These are phyloP conservation scores for Hyaloscypha finlandica DNA, from an alignment of 495 filamentous ascomycete genomes.

Conservation along the genomic window DNA sequence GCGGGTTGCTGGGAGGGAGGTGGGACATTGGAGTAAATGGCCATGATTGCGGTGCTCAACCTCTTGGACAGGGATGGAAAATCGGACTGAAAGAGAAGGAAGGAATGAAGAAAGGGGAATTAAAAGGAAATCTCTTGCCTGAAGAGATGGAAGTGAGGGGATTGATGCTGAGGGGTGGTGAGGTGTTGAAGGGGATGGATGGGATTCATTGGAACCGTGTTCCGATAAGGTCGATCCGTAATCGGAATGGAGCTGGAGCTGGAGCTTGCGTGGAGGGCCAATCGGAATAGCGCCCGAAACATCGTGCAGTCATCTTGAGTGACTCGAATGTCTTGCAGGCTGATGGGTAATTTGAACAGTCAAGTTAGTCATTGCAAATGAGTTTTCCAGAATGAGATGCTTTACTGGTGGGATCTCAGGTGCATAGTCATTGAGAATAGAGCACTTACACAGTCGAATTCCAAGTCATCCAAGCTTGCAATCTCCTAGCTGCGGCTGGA, in stretches of 20 bases:
- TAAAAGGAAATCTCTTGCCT: conserved; percentile 8
- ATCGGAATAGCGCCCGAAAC: conserved; percentile 6
- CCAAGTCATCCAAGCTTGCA: neutral
- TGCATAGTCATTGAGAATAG: too few relatives aligned
- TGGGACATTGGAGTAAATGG: conserved; percentile 30
- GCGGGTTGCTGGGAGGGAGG: conserved; percentile 32
- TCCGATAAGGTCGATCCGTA: conserved; percentile 27
- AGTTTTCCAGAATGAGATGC: neutral
- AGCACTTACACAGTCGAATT: too few relatives aligned
- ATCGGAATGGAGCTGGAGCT: neutral
- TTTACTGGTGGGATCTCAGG: too few relatives aligned
- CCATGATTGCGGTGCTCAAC: conserved; percentile 22
- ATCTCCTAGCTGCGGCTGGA: too few relatives aligned
- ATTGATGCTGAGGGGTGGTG: conserved; percentile 1
- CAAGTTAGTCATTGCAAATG: neutral
- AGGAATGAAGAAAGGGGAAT: neutral
- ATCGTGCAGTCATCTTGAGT: conserved; percentile 14
- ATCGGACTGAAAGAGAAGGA: neutral
- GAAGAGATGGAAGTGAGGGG: conserved; percentile 4
- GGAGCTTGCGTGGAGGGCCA: conserved; percentile 5
- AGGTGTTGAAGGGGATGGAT: neutral
- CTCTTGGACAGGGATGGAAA: conserved; percentile 4
- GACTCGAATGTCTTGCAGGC: conserved; percentile 5
- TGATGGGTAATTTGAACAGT: neutral
- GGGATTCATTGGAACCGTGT: conserved; percentile 10